Percentiles rank a stretch among this genome's conserved stretches.
phyloP scores from a whole-genome alignment of 2,329 filamentous ascomycete genomes.

The Leptographium radiaticola region DNA sequence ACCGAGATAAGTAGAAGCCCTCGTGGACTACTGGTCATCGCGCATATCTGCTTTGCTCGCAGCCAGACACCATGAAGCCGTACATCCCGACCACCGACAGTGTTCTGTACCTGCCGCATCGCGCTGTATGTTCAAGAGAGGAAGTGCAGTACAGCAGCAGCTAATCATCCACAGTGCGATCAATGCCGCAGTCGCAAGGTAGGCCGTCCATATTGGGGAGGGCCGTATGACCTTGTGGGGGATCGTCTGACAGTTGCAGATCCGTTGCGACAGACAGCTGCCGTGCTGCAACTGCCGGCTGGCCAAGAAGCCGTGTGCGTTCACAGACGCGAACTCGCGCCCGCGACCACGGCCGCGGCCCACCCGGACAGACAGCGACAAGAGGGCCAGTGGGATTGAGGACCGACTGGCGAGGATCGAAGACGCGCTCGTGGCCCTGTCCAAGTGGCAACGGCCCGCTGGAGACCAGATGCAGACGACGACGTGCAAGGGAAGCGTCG shows the following conservation, averaged over 20 bases:
- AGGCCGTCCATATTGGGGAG: neutral
- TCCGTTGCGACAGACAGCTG: conserved; percentile 3
- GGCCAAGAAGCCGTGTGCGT: neutral
- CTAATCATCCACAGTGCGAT: neutral
- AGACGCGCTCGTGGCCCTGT: neutral
- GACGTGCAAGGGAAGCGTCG: neutral
- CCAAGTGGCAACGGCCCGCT: neutral
- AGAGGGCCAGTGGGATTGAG: neutral
- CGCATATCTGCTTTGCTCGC: neutral
- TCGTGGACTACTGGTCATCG: neutral
- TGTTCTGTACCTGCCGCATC: neutral
- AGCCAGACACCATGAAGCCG: neutral
- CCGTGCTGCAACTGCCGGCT: conserved; percentile 2
- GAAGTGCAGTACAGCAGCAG: too few species aligned
- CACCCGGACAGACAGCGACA: neutral
- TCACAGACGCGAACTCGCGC: neutral
- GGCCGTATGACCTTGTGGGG: too few species aligned
- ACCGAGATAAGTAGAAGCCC: neutral
- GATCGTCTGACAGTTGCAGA: neutral
- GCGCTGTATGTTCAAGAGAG: neutral
- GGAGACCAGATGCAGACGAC: neutral
- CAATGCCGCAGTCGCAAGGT: conserved; percentile 4
- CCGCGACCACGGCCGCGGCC: neutral
- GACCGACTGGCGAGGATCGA: neutral
- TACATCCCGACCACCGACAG: neutral